Base-by-base conservation (phyloP, 345 rosid genomes). In the Cardiospermum halicacabum region DNA sequence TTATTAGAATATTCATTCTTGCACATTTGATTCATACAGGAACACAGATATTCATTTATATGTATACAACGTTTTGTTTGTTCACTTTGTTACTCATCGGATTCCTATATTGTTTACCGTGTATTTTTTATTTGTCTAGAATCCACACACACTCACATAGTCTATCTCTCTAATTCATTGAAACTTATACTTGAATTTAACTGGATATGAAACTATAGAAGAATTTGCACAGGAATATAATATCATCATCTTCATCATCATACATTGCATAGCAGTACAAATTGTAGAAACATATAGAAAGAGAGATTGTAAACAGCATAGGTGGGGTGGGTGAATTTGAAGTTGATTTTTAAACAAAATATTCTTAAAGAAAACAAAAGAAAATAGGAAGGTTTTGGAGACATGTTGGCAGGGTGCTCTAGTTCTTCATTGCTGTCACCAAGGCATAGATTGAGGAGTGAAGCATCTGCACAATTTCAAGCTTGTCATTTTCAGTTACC, bases 341-440 rank as follows among this genome's bases (percentile, higher is more conserved):
- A 66, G 56, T 24, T 64, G 67, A 25, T 13, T 39, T n/a, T 16
- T 31, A 64, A 64, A 56, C 50, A 58, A 60, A 55, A 59, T 40
- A 58, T 42, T 68, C n/a, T n/a, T n/a, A n/a, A n/a, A n/a, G n/a
- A 67, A 49, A 53, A 49, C 39, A 53, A 45, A 50, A 49, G 64
- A 74, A 78, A 64, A 40, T 59, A 71, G 80, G 73, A 68, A 76
- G 75, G 53, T 68, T 78, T 63, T 84, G 86, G 84, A 91, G 82
- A 76, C 40, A 94, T 94, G 99, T 89, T 94, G 99, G 96, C 96
- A 70, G 97, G 99, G 81, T 89, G 96, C 80, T 89, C 97, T 68
- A 91, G 96, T 76, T 84, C 97, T 56, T 74, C 96, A 87, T 74
- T 94, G 86, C 70, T 91, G 85, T 94, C 99, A 62, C 99, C 99